phyloP scores from a whole-genome alignment of 2,329 filamentous ascomycete species.

The Epichloe scottii region DNA sequence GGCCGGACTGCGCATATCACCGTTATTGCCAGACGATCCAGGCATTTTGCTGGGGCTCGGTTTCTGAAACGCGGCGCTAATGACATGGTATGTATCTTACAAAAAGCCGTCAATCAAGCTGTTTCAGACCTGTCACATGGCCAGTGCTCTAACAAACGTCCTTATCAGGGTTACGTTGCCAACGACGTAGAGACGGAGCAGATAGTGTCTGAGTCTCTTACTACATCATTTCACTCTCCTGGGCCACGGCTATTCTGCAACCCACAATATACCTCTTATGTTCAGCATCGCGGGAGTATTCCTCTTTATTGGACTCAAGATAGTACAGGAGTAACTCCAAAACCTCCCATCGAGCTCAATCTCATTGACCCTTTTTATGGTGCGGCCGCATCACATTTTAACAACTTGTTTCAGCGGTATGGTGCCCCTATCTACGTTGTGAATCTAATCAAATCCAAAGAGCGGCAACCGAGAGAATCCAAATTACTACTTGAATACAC shows the following conservation, averaged over 20 bases:
- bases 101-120: not conserved
- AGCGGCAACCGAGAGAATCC: constrained; percentile 80
- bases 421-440: constrained; percentile 84
- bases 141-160: not conserved
- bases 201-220: constrained; percentile 88
- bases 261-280: constrained; percentile 87
- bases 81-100: constrained; percentile 43
- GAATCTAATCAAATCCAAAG: constrained; percentile 81
- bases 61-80: constrained; percentile 94
- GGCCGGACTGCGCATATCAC: constrained; percentile 84
- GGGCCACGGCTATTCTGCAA: constrained; percentile 76
- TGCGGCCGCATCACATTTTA: constrained; percentile 85
- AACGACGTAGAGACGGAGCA: constrained; percentile 99
- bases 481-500: constrained; percentile 84
- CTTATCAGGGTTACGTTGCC: constrained; percentile 67
- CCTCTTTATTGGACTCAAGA: constrained; percentile 97
- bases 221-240: constrained; percentile 89
- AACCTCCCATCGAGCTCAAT: constrained; percentile 90
- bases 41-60: constrained; percentile 85
- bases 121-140: not conserved
- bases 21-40: constrained; percentile 81
- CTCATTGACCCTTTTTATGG: constrained; percentile 94
- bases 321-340: constrained; percentile 86
- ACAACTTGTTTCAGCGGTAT: constrained; percentile 87
- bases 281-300: constrained; percentile 94